Evolutionary conservation across 2,329 filamentous ascomycete species (phyloP), one percentile per base, ranked within the genome.

Genomic region (Neocatenulostroma microsporum): DNA sequence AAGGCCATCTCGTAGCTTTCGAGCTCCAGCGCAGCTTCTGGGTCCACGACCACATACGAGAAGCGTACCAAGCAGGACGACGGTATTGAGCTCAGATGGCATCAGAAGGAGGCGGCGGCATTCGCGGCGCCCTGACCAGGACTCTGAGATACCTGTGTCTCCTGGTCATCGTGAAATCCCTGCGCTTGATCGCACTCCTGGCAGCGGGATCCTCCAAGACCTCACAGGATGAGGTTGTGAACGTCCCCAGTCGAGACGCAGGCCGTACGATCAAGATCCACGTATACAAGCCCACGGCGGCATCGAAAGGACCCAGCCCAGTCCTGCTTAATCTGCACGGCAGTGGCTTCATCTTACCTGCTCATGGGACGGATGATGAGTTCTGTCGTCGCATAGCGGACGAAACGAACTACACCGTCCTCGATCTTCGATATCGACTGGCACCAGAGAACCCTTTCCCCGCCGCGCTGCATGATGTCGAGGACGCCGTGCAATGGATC

Each of bases 401-500:
- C 1, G 46, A 57, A n/a, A 35, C 64, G 2, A 58, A 56, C 3
- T 60, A 56, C 23, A 51, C 64, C 3, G 60, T 58, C 14, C 47
- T 67, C 2, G 63, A 64, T 48, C 60, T 65, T 4, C 55, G 61
- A 18, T 66, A 66, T 40, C 53, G 62, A 45, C 56, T 68, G 12
- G 65, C 66, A 2, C 67, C 67, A 0, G 62, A 69, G 37, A 41
- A 64, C 41, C 56, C 58, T 3, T 71, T 68, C 42, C 67, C 67
- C 5, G 57, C 57, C 1, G 58, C 62, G 6, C 51, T 60, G 5
- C 45, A 65, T 18, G 67, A 70, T 43, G 55, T 55, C 14, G 68
- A 60, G 54, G 66, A 69, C 48, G 61, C 61, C 2, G 45, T 69
- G 29, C 51, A 63, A 50, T 69, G 62, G 61, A 56, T 61, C 0